phyloP scores from a whole-genome alignment of 2,329 filamentous ascomycete species.

The Diaporthe capsici region DNA sequence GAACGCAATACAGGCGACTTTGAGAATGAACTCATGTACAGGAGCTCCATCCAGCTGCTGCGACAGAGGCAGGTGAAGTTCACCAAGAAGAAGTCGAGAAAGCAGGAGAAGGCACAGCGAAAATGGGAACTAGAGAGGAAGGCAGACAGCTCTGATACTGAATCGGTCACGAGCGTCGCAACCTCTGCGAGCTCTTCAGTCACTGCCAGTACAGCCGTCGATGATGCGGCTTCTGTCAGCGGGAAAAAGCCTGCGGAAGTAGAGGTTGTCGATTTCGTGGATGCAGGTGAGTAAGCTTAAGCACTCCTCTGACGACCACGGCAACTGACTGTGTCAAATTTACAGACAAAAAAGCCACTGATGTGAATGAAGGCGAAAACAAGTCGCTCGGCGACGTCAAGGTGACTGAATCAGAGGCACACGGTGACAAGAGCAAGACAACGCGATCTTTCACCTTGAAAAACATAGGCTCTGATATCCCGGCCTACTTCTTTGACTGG shows the following conservation, averaged over 20 bases:
- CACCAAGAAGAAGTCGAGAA: background rate
- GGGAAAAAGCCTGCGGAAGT: background rate
- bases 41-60: background rate
- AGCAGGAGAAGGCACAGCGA: slow-evolving; percentile 21
- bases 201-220: slow-evolving; percentile 15
- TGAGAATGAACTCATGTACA: slow-evolving; percentile 18
- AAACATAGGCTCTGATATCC: background rate
- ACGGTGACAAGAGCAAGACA: background rate
- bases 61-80: background rate
- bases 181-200: background rate
- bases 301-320: no score
- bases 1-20: slow-evolving; percentile 26
- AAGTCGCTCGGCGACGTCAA: no score
- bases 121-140: background rate
- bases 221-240: background rate
- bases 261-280: background rate
- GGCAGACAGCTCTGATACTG: background rate
- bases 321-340: background rate
- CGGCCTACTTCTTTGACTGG: slow-evolving; percentile 21
- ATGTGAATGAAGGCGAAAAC: background rate
- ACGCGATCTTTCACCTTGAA: background rate
- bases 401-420: no score
- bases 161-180: background rate
- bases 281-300: background rate
- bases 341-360: background rate